phyloP scores from a whole-genome alignment of 1,284 basidiomycete genomes.

The Rhodotorula sp. region DNA sequence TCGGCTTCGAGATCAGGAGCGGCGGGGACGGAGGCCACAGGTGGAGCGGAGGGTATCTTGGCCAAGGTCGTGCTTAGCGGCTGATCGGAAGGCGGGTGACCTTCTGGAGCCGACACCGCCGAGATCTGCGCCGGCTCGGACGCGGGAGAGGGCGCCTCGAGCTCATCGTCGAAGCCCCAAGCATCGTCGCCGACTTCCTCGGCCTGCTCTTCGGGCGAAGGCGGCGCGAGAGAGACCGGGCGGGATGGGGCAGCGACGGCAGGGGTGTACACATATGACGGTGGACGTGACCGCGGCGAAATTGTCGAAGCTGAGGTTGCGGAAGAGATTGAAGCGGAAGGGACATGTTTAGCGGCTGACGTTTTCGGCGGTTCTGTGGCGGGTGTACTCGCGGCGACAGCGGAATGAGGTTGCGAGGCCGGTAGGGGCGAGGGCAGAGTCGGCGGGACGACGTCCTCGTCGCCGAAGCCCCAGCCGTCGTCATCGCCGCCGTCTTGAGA shows the following conservation, averaged over 20 bases:
- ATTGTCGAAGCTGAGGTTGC: conserved; percentile 1
- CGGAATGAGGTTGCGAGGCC: background rate
- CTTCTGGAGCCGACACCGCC: background rate
- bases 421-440: background rate
- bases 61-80: too few relatives aligned
- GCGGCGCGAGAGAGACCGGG: background rate
- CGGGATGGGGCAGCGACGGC: background rate
- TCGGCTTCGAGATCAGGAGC: background rate
- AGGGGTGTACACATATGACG: conserved; percentile 20
- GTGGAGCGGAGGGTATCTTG: background rate
- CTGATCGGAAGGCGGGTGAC: background rate
- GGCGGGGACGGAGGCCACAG: background rate
- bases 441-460: conserved; percentile 6
- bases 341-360: background rate
- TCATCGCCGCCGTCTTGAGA: conserved; percentile 8
- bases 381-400: background rate
- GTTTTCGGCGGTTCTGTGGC: background rate
- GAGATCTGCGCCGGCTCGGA: background rate
- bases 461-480: conserved; percentile 27
- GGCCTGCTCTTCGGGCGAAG: background rate
- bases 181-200: conserved; percentile 18
- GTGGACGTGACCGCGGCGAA: conserved; percentile 15
- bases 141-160: background rate
- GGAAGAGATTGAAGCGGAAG: conserved; percentile 21
- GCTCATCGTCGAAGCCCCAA: conserved; percentile 19